These are phyloP conservation scores for Asterophora lycoperdoides DNA, from an alignment of 768 basidiomycete species.

Conservation along the genomic window DNA sequence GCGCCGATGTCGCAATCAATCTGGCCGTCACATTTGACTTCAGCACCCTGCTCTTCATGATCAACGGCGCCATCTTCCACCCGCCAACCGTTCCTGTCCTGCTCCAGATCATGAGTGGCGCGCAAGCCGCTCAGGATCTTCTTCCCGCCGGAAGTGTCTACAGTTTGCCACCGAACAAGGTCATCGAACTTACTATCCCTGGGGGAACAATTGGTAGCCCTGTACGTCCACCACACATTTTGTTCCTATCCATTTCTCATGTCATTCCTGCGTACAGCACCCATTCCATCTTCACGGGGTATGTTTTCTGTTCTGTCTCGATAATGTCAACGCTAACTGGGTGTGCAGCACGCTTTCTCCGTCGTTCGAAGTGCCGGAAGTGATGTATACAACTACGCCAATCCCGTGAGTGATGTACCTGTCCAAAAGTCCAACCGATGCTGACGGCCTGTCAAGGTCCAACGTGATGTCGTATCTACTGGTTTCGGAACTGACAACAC, in stretches of 20 bases:
- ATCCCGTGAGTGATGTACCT: conserved; percentile 32
- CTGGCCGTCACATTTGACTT: conserved; percentile 18
- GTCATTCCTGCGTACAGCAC: conserved; percentile 11
- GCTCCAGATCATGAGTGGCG: conserved; percentile 56
- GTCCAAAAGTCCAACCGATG: not conserved
- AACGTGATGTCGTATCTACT: not conserved
- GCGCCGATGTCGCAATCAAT: conserved; percentile 21
- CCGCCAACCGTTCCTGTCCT: conserved; percentile 48
- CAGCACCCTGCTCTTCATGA: conserved; percentile 16
- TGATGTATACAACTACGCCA: conserved; percentile 32
- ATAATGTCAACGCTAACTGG: not conserved
- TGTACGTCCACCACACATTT: conserved; percentile 11
- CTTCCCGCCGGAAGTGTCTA: conserved; percentile 45
- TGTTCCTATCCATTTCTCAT: conserved; percentile 3
- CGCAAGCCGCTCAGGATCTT: conserved; percentile 39
- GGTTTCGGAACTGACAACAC: not conserved
- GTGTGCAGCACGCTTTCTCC: conserved; percentile 31
- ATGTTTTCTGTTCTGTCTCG: not conserved
- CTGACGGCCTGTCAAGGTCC: not conserved
- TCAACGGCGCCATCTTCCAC: conserved; percentile 29
- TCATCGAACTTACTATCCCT: conserved; percentile 41
- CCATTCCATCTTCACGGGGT: conserved; percentile 29
- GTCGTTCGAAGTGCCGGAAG: conserved; percentile 35
- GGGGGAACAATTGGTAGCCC: conserved; percentile 31
- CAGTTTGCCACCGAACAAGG: conserved; percentile 40